These are phyloP conservation scores for Lodderomyces metapsilosis DNA, from an alignment of 1,139 yeast species.

Conservation along the genomic window DNA sequence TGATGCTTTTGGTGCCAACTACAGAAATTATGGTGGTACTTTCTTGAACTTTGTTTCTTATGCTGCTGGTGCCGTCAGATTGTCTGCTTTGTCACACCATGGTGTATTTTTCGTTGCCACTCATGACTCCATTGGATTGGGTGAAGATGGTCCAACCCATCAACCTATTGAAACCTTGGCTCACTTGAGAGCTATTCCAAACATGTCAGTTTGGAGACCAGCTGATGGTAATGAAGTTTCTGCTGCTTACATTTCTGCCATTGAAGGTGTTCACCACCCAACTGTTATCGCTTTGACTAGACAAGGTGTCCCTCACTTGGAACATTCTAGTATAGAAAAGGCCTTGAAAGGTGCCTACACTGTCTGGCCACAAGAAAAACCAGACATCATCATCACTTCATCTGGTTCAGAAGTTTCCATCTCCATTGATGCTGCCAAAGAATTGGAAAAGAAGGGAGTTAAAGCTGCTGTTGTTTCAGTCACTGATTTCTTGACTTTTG, in stretches of 20 bases:
- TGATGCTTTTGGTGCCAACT: conserved; percentile 91
- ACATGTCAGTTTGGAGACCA: conserved; percentile 97
- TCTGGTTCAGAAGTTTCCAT: conserved; percentile 96
- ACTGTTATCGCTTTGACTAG: conserved; percentile 90
- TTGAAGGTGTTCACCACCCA: conserved; percentile 75
- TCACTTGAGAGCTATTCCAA: conserved; percentile 96
- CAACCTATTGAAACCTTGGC: conserved; percentile 99
- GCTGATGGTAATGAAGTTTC: conserved; percentile 99
- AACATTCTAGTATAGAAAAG: conserved; percentile 88
- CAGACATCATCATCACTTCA: conserved; percentile 79
- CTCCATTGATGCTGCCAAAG: conserved; percentile 72
- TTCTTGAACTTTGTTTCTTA: conserved; percentile 97
- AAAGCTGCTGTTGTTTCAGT: conserved; percentile 84
- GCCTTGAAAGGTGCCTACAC: conserved; percentile 97
- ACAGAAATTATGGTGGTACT: conserved; percentile 95
- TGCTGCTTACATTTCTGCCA: conserved; percentile 88
- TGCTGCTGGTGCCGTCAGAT: conserved; percentile 96
- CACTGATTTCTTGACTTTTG: conserved; percentile 92
- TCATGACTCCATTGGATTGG: conserved; percentile 98
- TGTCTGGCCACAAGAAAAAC: conserved; percentile 56
- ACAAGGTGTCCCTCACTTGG: conserved; percentile 96
- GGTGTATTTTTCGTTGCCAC: conserved; percentile 98
- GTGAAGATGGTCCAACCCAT: conserved; percentile 99
- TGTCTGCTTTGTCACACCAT: conserved; percentile 90
- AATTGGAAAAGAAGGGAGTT: conserved; percentile 64